phyloP scores from a whole-genome alignment of 2,329 filamentous ascomycete species.

The Dactylellina sp. region DNA sequence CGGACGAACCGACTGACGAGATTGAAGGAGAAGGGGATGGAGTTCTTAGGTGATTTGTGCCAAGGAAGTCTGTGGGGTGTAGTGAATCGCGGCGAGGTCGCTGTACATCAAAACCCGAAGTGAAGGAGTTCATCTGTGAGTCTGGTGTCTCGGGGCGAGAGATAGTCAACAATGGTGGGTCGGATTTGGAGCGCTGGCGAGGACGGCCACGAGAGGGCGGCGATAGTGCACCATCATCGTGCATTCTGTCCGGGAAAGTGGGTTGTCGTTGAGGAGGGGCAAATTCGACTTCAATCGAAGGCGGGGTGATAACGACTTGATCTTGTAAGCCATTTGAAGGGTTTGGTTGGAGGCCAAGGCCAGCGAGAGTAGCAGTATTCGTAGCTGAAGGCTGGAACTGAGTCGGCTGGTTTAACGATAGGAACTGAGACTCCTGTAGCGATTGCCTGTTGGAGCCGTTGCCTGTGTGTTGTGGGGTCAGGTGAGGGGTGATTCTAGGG shows the following conservation, averaged over 20 bases:
- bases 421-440: constrained; percentile 54
- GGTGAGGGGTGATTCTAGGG: constrained; percentile 59
- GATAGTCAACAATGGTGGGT: constrained; percentile 46
- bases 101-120: constrained; percentile 55
- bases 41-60: constrained; percentile 62
- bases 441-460: constrained; percentile 59
- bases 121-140: constrained; percentile 46
- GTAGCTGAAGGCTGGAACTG: constrained; percentile 53
- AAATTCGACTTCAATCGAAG: constrained; percentile 60
- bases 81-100: constrained; percentile 42
- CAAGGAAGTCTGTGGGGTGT: constrained; percentile 65
- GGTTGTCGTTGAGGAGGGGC: constrained; percentile 60
- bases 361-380: constrained; percentile 52
- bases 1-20: constrained; percentile 53
- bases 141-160: constrained; percentile 46
- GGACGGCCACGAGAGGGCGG: constrained; percentile 54
- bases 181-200: constrained; percentile 53
- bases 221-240: constrained; percentile 59
- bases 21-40: constrained; percentile 65
- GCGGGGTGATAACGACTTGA: constrained; percentile 57
- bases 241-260: constrained; percentile 60
- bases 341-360: constrained; percentile 53
- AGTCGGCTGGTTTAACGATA: constrained; percentile 57
- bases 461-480: constrained; percentile 57
- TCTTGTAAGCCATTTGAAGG: constrained; percentile 34